Evolutionary conservation across 176 grass and related monocot genomes (phyloP).

Genomic region (Bromus sterilis): DNA sequence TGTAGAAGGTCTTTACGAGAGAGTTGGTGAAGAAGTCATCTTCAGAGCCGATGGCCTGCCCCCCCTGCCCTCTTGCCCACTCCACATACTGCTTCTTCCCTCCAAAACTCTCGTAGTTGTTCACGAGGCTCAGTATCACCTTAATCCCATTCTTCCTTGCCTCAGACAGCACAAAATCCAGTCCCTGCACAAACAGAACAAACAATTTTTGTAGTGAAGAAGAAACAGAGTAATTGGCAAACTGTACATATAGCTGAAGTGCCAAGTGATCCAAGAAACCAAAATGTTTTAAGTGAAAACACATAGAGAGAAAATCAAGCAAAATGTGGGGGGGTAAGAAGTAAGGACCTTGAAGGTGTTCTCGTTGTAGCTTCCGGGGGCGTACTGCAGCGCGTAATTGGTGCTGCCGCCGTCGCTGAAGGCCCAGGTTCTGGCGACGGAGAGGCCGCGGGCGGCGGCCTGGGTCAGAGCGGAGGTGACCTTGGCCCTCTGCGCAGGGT

Average conservation of each 20-base stretch:
- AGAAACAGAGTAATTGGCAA: background rate
- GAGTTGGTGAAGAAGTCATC: constrained; percentile 89
- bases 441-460: constrained; percentile 60
- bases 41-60: constrained; percentile 70
- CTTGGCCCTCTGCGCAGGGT: constrained; percentile 60
- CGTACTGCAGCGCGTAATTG: constrained; percentile 65
- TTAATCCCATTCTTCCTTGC: constrained; percentile 61
- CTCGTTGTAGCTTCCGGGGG: constrained; percentile 80
- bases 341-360: constrained; percentile 73
- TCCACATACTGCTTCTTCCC: constrained; percentile 94
- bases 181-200: constrained; percentile 35
- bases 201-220: no score
- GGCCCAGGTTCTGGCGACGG: constrained; percentile 84
- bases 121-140: constrained; percentile 82
- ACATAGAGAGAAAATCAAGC: background rate
- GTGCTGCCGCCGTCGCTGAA: constrained; percentile 80
- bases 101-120: constrained; percentile 78
- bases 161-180: constrained; percentile 91
- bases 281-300: background rate
- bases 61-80: constrained; percentile 76
- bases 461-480: constrained; percentile 44
- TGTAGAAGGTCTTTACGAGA: constrained; percentile 69
- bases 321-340: background rate
- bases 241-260: background rate
- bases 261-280: background rate